These are phyloP conservation scores for Dorcoceras hygrometricum DNA, from an alignment of 257 asterid genomes.

Conservation along the genomic window DNA sequence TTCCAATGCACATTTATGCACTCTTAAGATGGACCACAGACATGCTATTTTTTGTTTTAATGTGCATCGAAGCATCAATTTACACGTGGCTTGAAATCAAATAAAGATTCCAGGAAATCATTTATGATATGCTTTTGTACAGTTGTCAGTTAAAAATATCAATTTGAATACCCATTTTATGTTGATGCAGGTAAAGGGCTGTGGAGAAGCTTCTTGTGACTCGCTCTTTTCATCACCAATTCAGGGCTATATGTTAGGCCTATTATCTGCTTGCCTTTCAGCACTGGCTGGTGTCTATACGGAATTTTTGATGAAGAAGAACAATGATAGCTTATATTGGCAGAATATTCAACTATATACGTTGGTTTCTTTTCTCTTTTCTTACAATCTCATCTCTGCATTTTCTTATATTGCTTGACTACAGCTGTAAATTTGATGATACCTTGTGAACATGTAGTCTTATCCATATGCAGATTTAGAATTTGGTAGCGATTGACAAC, in stretches of 20 bases:
- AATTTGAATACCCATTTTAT: not conserved
- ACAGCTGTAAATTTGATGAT: not conserved
- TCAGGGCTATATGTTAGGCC: conserved; percentile 84
- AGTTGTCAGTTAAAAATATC: not conserved
- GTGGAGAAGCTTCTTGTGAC: conserved; percentile 88
- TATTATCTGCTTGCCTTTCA: conserved; percentile 91
- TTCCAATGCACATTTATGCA: not conserved
- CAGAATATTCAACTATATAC: conserved; percentile 88
- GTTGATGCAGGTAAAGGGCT: conserved; percentile 73
- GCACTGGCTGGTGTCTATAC: conserved; percentile 98
- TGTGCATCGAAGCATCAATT: not conserved
- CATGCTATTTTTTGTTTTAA: not conserved
- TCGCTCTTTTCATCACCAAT: conserved; percentile 89
- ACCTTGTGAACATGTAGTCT: not conserved
- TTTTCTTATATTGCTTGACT: conserved; percentile 8
- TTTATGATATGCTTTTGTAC: not conserved
- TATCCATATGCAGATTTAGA: not conserved
- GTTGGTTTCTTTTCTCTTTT: conserved; percentile 44
- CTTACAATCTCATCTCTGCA: not conserved
- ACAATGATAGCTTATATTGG: conserved; percentile 95
- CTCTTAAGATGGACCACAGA: conserved; percentile 15
- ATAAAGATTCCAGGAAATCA: not conserved
- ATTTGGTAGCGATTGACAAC: not conserved
- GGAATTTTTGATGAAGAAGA: conserved; percentile 98
- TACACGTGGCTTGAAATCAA: not conserved